phyloP scores from a whole-genome alignment of 1,284 basidiomycete genomes.

The Trametes polyzona region DNA sequence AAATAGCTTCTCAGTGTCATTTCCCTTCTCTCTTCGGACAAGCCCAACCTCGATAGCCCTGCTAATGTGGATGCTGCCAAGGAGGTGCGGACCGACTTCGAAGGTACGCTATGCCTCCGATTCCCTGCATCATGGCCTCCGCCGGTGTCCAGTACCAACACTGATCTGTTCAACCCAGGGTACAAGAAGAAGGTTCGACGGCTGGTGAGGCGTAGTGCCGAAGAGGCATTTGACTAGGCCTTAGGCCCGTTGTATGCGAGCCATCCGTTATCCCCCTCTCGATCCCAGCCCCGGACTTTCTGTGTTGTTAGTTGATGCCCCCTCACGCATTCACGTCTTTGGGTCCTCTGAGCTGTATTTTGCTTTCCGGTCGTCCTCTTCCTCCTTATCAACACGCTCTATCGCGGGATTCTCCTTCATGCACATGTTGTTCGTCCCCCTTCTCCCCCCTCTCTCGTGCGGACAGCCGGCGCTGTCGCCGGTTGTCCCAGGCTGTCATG shows the following conservation, averaged over 20 bases:
- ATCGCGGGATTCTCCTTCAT: neutral
- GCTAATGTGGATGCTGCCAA: constrained; percentile 98
- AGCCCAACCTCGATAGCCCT: constrained; percentile 92
- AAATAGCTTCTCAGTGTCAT: constrained; percentile 93
- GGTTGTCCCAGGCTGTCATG: too few species aligned
- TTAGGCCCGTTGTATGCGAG: too few species aligned
- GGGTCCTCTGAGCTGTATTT: constrained; percentile 20
- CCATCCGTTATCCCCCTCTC: too few species aligned
- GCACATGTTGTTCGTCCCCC: neutral
- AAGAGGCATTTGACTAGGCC: constrained; percentile 76
- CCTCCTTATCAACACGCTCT: constrained; percentile 4
- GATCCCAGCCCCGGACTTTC: constrained; percentile 6
- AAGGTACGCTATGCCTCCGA: constrained; percentile 49
- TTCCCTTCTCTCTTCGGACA: constrained; percentile 91
- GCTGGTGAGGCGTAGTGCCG: constrained; percentile 82
- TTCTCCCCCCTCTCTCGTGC: too few species aligned
- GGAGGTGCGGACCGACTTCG: constrained; percentile 78
- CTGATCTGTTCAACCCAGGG: constrained; percentile 38
- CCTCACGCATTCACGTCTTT: constrained; percentile 14
- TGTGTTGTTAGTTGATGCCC: constrained; percentile 12
- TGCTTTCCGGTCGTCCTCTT: constrained; percentile 15
- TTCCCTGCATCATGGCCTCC: too few species aligned
- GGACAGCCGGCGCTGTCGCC: too few species aligned
- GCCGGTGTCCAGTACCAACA: neutral
- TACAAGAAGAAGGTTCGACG: constrained; percentile 95